Conservation (phyloP, 352 stramenopile genomes). For the Globisporangium cylindrosporum region DNA sequence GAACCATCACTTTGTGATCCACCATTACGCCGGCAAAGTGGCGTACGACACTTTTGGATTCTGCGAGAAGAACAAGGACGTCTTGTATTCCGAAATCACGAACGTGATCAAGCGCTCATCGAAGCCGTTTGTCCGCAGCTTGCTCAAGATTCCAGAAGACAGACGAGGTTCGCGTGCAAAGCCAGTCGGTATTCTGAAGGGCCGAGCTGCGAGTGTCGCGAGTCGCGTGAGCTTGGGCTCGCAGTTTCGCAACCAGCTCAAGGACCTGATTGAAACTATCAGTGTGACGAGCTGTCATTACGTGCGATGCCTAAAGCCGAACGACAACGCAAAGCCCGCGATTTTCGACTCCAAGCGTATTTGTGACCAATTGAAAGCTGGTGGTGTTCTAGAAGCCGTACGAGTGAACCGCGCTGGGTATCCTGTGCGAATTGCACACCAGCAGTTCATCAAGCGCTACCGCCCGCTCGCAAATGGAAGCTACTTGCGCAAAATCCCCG, state of each 20-base stretch:
- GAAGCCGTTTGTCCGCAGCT: constrained; percentile 62
- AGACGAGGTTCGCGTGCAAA: constrained; percentile 22
- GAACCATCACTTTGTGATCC: constrained; percentile 77
- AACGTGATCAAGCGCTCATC: constrained; percentile 69
- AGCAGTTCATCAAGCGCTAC: constrained; percentile 91
- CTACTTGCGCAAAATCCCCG: constrained; percentile 63
- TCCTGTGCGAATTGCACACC: constrained; percentile 94
- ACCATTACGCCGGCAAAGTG: constrained; percentile 94
- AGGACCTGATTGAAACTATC: constrained; percentile 91
- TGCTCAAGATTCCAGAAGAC: constrained; percentile 34
- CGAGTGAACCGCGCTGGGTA: constrained; percentile 97
- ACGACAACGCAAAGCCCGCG: constrained; percentile 91
- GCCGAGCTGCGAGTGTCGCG: constrained; percentile 30
- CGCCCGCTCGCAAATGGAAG: constrained; percentile 68
- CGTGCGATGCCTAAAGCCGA: constrained; percentile 98
- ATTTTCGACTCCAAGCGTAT: constrained; percentile 89
- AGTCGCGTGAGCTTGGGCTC: constrained; percentile 67
- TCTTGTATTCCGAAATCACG: constrained; percentile 84
- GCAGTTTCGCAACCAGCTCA: constrained; percentile 93
- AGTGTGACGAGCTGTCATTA: constrained; percentile 95
- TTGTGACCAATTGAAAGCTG: constrained; percentile 96
- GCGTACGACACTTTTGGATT: constrained; percentile 93
- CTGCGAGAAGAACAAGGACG: constrained; percentile 96
- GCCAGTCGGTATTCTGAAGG: constrained; percentile 29
- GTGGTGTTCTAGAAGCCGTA: constrained; percentile 99